Percentiles rank a stretch among this genome's conserved stretches.
Conservation (phyloP, 2,329 filamentous ascomycete species). For the Calonectria honghensis region DNA sequence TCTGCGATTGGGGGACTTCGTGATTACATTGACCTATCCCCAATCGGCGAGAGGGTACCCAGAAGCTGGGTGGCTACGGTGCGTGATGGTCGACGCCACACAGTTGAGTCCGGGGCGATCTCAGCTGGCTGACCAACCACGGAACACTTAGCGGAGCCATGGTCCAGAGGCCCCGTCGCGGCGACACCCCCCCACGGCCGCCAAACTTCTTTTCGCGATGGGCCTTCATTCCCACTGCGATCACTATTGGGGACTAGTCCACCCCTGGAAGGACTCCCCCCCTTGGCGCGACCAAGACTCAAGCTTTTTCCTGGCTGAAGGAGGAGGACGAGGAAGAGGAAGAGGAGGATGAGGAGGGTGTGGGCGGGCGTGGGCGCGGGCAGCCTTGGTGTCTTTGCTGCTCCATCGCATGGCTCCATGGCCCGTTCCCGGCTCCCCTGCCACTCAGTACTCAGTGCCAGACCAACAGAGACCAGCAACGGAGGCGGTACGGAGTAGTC, state of each 20-base stretch:
- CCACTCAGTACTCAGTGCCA: constrained; percentile 22
- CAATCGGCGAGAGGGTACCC: constrained; percentile 30
- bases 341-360: not conserved
- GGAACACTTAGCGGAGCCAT: constrained; percentile 42
- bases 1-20: constrained; percentile 32
- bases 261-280: constrained; percentile 43
- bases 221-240: constrained; percentile 55
- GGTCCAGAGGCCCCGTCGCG: constrained; percentile 45
- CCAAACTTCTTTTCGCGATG: constrained; percentile 56
- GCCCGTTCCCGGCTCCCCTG: constrained; percentile 28
- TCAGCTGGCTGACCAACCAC: constrained; percentile 51
- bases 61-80: constrained; percentile 49
- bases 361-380: constrained; percentile 8
- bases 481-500: constrained; percentile 11
- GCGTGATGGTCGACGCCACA: constrained; percentile 52
- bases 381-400: constrained; percentile 18
- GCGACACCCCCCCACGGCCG: constrained; percentile 52
- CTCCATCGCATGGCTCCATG: constrained; percentile 12
- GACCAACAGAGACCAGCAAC: constrained; percentile 17
- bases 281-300: constrained; percentile 45
- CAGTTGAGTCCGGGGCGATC: constrained; percentile 54
- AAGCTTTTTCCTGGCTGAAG: constrained; percentile 47
- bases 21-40: constrained; percentile 35
- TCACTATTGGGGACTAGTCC: constrained; percentile 51
- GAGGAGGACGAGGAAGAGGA: not conserved